These are phyloP conservation scores for Tylopilus orsonianus DNA, from an alignment of 1,284 basidiomycete genomes.

Conservation along the genomic window DNA sequence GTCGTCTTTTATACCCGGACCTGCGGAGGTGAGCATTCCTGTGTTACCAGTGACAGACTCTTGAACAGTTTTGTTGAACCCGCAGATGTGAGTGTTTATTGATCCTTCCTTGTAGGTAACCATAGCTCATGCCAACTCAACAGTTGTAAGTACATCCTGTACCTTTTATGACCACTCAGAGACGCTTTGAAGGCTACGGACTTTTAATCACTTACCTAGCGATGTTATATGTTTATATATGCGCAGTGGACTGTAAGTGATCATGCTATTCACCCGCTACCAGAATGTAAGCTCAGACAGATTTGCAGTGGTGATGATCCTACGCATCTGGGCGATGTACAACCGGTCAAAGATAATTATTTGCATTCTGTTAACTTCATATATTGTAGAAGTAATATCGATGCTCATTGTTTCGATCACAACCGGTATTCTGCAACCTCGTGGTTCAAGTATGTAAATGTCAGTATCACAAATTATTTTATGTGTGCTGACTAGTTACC, in stretches of 20 bases:
- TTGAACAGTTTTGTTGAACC: too few relatives aligned
- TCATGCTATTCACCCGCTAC: background rate
- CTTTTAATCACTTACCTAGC: background rate
- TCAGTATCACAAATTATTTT: too few relatives aligned
- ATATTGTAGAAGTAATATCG: constrained; percentile 3
- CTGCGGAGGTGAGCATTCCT: too few relatives aligned
- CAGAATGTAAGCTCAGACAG: background rate
- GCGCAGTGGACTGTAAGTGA: constrained; percentile 6
- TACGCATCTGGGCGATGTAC: constrained; percentile 19
- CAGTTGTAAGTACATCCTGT: constrained; percentile 8
- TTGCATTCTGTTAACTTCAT: constrained; percentile 4
- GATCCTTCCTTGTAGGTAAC: too few relatives aligned
- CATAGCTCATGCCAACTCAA: background rate
- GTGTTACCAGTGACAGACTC: too few relatives aligned
- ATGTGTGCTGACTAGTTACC: background rate
- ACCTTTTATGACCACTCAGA: too few relatives aligned
- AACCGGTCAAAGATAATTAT: constrained; percentile 10
- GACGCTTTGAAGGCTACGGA: background rate
- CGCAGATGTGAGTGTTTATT: too few relatives aligned
- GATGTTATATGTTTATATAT: background rate
- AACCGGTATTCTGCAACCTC: background rate
- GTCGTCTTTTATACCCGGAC: too few relatives aligned
- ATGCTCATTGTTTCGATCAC: background rate
- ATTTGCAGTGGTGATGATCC: constrained; percentile 12
- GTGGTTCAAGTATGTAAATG: background rate